Base-by-base conservation (phyloP, 2,329 filamentous ascomycete genomes). In the Alternaria sp. region DNA sequence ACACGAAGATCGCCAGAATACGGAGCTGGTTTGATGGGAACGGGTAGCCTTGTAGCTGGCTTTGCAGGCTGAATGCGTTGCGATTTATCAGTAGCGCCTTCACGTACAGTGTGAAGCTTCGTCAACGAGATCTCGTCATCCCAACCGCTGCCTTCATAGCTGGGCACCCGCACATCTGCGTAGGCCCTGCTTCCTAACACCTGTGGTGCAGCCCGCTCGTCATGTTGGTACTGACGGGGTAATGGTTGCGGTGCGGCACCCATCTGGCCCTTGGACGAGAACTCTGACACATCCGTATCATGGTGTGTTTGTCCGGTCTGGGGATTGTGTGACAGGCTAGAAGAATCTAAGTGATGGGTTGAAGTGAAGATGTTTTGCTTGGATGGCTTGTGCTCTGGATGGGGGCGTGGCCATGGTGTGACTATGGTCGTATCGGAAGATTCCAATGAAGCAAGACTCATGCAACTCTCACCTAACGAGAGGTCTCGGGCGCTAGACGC, bases 131-230 rank as follows among this genome's bases (percentile, higher is more conserved):
- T 69, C 38, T 72, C 66, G 2, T 60, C 52, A 10, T 63, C 58
- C 34, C 69, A 74, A 3, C 57, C 71, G 12, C 56, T 74, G 9
- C 69, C 71, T 49, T 71, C 68, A 25, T 74, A 73, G 56, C 72
- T 75, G 10, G 71, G 71, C 16, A 57, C 25, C 28, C 68, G 64
- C 28, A 44, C 11, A n/a, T 62, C 50, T 28, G 49, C 32, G 27
- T 27, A 34, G 11, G 55, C 59, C 10, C 57, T 57, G 12, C 62
- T 52, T 14, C 40, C 14, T 2, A 32, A 27, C 16, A 63, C 10
- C 7, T 28, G 20, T 20, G 46, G 52, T 16, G 51, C 36, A 30
- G 11, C 32, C 40, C 34, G 30, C 20, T 16, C 27, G 22, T 43
- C 44, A 41, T 18, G 28, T 32, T 38, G 34, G 18, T n/a, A 22